Evolutionary conservation across 139 green algal genomes (phyloP), one percentile per base, ranked within the genome.

Genomic region (Pseudopediastrum boryanum): DNA sequence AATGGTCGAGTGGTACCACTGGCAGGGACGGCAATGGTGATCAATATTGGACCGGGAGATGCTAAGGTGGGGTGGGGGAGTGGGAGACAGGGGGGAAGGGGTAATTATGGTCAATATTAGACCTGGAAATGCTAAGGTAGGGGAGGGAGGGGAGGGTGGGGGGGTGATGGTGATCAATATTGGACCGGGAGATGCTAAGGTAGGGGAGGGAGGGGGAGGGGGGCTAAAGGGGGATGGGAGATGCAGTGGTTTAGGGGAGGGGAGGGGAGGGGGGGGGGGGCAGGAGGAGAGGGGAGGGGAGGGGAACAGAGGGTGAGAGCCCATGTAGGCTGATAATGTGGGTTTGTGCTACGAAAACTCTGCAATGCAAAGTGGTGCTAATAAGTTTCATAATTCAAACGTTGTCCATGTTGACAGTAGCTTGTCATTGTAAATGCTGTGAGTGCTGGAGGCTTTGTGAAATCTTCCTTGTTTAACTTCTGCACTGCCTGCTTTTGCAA

Each of bases 1-100:
- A 71, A 81, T 42, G 85, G 78, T 2, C 72, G 50, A 25, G 81
- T 90, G 39, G 64, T 88, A 71, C 84, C 84, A 44, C 73, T 92
- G 61, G 79, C 83, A 4, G 85, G 75, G 10, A 90, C 85, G 9
- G 87, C 82, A 1, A 50, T 88, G 48, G 72, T 92, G 27, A 38
- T 90, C 35, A 86, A 89, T 69, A 82, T 92, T 2, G 83, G 81
- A 4, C 56, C 66, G 21, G 80, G 64, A 29, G 83, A 86, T 48
- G 87, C 83, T 16, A 90, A 92, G 85, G 87, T 91, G 54, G 16
- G 82, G 3, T 48, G 36, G 1, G 27, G 27, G n/a, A n/a, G n/a
- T n/a, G n/a, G n/a, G n/a, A n/a, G n/a, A n/a, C 27, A 4, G 10
- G 5, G 33, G 10, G 33, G 50, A 36, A 36, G 10, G 2, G 9